A percentile compares a stretch with the other conserved stretches of the same genome.
These are phyloP conservation scores for Triadica sebifera DNA, from an alignment of 345 rosid genomes.

Conservation along the genomic window DNA sequence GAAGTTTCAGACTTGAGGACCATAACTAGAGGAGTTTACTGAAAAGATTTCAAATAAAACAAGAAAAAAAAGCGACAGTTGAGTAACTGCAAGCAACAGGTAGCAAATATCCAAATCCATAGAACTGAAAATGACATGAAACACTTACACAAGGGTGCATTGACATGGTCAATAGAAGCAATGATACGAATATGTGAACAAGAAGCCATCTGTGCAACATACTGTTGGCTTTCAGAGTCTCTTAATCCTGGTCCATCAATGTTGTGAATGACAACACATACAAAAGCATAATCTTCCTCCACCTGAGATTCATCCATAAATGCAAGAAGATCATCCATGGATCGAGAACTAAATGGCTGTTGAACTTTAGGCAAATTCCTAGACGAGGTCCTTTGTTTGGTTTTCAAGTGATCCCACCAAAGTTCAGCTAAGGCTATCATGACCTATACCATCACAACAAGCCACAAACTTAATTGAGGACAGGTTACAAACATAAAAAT, in stretches of 20 bases:
- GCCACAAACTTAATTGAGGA: neutral
- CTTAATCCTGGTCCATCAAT: constrained; percentile 87
- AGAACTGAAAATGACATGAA: neutral
- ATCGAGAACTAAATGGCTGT: constrained; percentile 57
- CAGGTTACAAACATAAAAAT: neutral
- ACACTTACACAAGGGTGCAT: constrained; percentile 72
- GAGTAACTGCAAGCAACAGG: neutral
- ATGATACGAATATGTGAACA: constrained; percentile 65
- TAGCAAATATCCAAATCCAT: neutral
- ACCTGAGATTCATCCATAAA: constrained; percentile 49
- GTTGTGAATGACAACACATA: constrained; percentile 72
- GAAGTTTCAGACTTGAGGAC: neutral
- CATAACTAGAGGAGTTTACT: neutral
- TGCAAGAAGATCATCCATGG: constrained; percentile 67
- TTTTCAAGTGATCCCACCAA: constrained; percentile 59
- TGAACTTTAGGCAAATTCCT: constrained; percentile 41
- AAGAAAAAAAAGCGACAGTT: neutral
- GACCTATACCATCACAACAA: constrained; percentile 42
- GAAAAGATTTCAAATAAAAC: neutral
- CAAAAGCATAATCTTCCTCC: constrained; percentile 52
- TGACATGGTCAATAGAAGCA: constrained; percentile 94
- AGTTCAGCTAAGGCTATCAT: constrained; percentile 60
- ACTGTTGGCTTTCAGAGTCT: constrained; percentile 76
- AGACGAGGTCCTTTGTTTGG: constrained; percentile 34
- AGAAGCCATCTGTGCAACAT: constrained; percentile 74